Conservation (phyloP, 139 green algal species). For the Ettlia oleoabundans region DNA sequence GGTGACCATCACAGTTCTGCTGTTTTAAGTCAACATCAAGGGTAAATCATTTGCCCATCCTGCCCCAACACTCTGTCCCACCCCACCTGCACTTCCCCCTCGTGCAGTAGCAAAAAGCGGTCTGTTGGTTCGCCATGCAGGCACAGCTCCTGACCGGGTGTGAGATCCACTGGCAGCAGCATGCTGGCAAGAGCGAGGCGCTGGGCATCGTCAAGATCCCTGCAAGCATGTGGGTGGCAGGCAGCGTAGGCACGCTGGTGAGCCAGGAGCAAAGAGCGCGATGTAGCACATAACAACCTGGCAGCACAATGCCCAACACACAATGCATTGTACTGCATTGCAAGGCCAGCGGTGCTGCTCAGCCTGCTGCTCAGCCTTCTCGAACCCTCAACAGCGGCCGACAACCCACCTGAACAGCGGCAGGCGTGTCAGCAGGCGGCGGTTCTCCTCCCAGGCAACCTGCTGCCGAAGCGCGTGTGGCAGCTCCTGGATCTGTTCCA, state of each 20-base stretch:
- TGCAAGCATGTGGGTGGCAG: background rate
- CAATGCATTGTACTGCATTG: background rate
- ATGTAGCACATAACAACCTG: background rate
- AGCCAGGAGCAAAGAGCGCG: no score
- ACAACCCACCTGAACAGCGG: conserved; percentile 19
- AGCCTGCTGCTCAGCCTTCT: background rate
- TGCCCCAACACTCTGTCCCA: background rate
- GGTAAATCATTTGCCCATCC: background rate
- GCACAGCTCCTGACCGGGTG: conserved; percentile 37
- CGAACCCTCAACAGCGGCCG: background rate
- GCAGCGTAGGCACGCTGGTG: background rate
- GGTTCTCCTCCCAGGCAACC: conserved; percentile 32
- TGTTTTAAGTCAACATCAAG: no score
- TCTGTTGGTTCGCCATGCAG: conserved; percentile 25
- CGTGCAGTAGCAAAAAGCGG: conserved; percentile 38
- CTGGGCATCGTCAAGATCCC: conserved; percentile 15
- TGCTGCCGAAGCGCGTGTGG: conserved; percentile 36
- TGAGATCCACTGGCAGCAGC: conserved; percentile 24
- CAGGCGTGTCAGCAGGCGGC: conserved; percentile 10
- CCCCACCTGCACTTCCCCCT: conserved; percentile 28
- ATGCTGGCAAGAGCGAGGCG: conserved; percentile 17
- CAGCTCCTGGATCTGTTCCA: conserved; percentile 26
- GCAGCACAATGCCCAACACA: conserved; percentile 6
- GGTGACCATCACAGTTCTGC: no score
- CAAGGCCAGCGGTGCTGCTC: no score